Percentiles rank a stretch among this genome's conserved stretches.
phyloP scores from a whole-genome alignment of 371 early-diverging fungal species.

The Blyttiomyces sp. region DNA sequence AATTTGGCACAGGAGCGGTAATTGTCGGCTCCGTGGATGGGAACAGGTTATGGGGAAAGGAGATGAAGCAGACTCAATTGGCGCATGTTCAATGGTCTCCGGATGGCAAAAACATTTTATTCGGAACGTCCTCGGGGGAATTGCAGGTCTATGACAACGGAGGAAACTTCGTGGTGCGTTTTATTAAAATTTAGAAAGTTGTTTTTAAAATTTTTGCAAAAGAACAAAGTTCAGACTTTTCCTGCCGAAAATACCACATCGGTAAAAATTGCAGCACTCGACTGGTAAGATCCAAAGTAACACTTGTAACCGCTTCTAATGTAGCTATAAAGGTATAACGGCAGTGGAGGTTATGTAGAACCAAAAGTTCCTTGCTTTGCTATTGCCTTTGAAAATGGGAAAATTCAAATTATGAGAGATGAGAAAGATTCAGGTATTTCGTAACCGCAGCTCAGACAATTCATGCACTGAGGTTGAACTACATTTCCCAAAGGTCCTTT shows the following conservation, averaged over 20 bases:
- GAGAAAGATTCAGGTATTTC: slow-evolving; percentile 42
- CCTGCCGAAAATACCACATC: slow-evolving; percentile 27
- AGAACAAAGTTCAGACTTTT: slow-evolving; percentile 37
- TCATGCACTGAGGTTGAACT: not conserved
- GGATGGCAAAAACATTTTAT: slow-evolving; percentile 47
- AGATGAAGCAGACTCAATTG: slow-evolving; percentile 36
- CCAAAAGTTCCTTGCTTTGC: slow-evolving; percentile 45
- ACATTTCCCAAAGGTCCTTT: slow-evolving; percentile 34
- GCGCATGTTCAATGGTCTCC: slow-evolving; percentile 55
- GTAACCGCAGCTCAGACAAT: not conserved
- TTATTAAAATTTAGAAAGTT: not conserved
- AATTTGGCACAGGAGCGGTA: slow-evolving; percentile 44
- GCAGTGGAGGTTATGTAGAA: slow-evolving; percentile 44
- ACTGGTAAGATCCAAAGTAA: slow-evolving; percentile 41
- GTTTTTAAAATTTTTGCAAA: not conserved
- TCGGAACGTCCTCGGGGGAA: slow-evolving; percentile 45
- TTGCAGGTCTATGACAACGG: slow-evolving; percentile 46
- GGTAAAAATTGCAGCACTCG: slow-evolving; percentile 42
- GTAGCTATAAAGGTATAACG: slow-evolving; percentile 39
- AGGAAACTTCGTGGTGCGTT: slow-evolving; percentile 43
- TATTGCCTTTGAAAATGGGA: slow-evolving; percentile 53
- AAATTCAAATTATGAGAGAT: slow-evolving; percentile 48
- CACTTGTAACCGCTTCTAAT: not conserved
- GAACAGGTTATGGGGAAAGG: slow-evolving; percentile 55
- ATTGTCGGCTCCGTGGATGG: slow-evolving; percentile 62